Percentiles rank a stretch among this genome's conserved stretches.
Evolutionary conservation across 345 rosid genomes (phyloP).

Genomic region (Camelina laxa): DNA sequence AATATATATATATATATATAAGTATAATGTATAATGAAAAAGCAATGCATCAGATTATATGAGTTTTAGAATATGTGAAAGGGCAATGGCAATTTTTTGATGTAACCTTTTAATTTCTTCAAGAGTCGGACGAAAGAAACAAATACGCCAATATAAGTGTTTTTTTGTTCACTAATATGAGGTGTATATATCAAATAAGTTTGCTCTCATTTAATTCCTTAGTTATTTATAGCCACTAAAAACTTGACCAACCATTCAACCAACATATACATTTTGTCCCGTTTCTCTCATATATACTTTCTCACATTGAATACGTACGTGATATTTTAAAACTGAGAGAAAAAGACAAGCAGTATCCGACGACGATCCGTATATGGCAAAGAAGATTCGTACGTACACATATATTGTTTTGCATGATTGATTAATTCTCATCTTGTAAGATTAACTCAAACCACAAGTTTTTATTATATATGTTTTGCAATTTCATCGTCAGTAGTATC

Average conservation of each 20-base stretch:
- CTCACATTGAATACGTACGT: background rate
- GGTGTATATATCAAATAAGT: constrained; percentile 11
- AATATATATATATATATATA: too few relatives aligned
- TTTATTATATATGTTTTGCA: background rate
- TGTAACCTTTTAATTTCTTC: constrained; percentile 40
- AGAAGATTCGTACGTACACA: constrained; percentile 31
- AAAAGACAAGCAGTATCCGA: constrained; percentile 19
- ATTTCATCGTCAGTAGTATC: constrained; percentile 16
- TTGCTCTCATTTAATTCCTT: constrained; percentile 4
- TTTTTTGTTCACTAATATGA: constrained; percentile 5
- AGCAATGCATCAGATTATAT: constrained; percentile 5
- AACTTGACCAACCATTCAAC: background rate
- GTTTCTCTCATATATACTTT: constrained; percentile 9
- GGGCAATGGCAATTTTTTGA: constrained; percentile 36
- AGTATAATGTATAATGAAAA: background rate
- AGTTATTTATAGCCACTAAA: constrained; percentile 9
- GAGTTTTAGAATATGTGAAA: constrained; percentile 42
- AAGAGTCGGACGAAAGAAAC: constrained; percentile 38
- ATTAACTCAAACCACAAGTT: constrained; percentile 31
- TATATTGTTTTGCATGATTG: constrained; percentile 17
- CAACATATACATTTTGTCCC: constrained; percentile 13
- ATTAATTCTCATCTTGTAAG: constrained; percentile 22
- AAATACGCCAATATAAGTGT: background rate
- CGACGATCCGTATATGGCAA: constrained; percentile 20
- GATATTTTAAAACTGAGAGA: background rate